phyloP scores from a whole-genome alignment of 176 grass and related monocot species.

The Bromus sterilis region DNA sequence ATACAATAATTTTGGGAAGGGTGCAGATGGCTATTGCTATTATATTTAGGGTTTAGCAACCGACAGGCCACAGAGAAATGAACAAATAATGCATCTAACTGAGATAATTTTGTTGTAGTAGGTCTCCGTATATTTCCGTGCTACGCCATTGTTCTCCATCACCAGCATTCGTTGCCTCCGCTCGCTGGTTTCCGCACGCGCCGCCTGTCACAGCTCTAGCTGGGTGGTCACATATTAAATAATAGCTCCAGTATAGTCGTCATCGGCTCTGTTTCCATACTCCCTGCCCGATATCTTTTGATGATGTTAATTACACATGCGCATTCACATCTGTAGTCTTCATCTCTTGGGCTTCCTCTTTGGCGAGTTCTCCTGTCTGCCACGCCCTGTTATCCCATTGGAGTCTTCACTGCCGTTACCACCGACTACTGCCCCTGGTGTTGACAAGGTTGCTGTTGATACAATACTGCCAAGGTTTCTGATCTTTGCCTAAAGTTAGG shows the following conservation, averaged over 20 bases:
- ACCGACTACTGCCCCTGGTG: neutral
- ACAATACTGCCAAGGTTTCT: neutral
- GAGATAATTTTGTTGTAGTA: neutral
- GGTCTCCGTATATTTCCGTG: neutral
- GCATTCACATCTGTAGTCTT: neutral
- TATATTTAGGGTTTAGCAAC: constrained; percentile 11
- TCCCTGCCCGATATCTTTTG: neutral
- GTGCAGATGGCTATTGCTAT: neutral
- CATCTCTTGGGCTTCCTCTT: neutral
- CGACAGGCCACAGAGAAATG: neutral
- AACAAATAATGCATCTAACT: neutral
- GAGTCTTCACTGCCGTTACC: too few relatives aligned
- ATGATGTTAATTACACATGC: neutral
- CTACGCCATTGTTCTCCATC: neutral
- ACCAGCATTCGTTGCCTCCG: neutral
- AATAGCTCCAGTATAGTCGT: neutral
- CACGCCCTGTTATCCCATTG: neutral
- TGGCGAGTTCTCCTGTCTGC: neutral
- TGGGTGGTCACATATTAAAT: too few relatives aligned
- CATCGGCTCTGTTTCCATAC: neutral
- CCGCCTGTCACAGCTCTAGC: neutral
- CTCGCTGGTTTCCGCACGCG: neutral
- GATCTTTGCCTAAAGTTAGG: neutral
- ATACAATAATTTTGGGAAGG: neutral
- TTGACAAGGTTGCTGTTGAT: neutral